Conservation (phyloP, 305 asterid species). For the Andrographis paniculata region DNA sequence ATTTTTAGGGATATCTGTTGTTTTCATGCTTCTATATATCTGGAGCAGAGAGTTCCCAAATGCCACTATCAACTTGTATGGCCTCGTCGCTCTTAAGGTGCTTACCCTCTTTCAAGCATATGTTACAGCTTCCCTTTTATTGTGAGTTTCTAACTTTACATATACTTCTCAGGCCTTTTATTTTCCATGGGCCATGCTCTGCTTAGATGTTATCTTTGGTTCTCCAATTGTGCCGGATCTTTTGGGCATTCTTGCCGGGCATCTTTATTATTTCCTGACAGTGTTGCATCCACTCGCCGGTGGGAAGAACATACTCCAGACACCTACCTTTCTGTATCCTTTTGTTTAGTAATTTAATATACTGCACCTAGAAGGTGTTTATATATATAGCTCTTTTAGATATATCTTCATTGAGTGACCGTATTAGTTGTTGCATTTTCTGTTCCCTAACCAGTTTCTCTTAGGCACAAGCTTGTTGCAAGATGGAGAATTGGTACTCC, state of each 20-base stretch:
- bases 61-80: slow-evolving; percentile 74
- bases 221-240: slow-evolving; percentile 75
- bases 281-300: slow-evolving; percentile 94
- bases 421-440: slow-evolving; percentile 16
- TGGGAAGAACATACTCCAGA: slow-evolving; percentile 64
- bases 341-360: slow-evolving; percentile 17
- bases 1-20: slow-evolving; percentile 70
- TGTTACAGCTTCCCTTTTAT: background rate
- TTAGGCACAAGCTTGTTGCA: slow-evolving; percentile 62
- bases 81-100: slow-evolving; percentile 87
- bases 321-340: slow-evolving; percentile 96
- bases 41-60: slow-evolving; percentile 97
- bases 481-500: slow-evolving; percentile 77
- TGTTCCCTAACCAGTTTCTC: slow-evolving; percentile 35
- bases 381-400: too few species aligned
- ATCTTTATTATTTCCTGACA: slow-evolving; percentile 77
- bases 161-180: slow-evolving; percentile 71
- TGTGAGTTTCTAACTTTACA: slow-evolving; percentile 11
- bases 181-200: slow-evolving; percentile 97
- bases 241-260: slow-evolving; percentile 81
- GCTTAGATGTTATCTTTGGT: slow-evolving; percentile 82
- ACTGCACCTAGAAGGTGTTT: too few species aligned
- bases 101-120: slow-evolving; percentile 14
- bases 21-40: slow-evolving; percentile 90
- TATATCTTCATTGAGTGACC: too few species aligned